These are phyloP conservation scores for Cantharellus cinnabarinus DNA, from an alignment of 768 basidiomycete genomes.

Conservation along the genomic window DNA sequence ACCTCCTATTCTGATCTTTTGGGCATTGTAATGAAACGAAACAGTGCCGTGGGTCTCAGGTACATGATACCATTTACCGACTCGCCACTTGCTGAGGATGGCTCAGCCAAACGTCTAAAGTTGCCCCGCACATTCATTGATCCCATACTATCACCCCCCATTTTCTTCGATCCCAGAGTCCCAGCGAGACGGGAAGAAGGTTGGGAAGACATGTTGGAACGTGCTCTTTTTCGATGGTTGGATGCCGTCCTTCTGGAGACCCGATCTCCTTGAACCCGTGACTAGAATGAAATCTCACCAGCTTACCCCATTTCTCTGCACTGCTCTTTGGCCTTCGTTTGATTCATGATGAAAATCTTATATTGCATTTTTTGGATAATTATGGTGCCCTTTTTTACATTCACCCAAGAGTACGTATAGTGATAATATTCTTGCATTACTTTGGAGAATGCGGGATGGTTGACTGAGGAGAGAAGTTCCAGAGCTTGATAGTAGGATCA, in stretches of 20 bases:
- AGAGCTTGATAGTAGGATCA: background rate
- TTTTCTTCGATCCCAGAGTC: constrained; percentile 50
- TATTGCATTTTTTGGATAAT: too few species aligned
- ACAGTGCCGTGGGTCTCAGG: constrained; percentile 56
- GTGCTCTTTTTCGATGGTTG: constrained; percentile 43
- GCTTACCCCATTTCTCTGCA: too few species aligned
- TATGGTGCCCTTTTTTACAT: too few species aligned
- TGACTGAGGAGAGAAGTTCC: background rate
- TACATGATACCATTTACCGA: constrained; percentile 42
- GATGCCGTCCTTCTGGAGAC: constrained; percentile 45
- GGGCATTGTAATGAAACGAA: constrained; percentile 11
- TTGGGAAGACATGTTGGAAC: constrained; percentile 66
- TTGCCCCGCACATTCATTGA: constrained; percentile 11
- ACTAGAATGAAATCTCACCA: too few species aligned
- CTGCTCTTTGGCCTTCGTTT: too few species aligned
- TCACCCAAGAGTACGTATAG: too few species aligned
- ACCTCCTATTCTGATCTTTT: background rate
- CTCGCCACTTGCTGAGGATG: constrained; percentile 13
- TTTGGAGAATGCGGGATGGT: too few species aligned
- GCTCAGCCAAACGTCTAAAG: constrained; percentile 5
- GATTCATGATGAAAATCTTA: too few species aligned
- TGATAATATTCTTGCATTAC: too few species aligned
- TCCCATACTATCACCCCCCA: constrained; percentile 25
- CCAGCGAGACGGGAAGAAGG: constrained; percentile 56
- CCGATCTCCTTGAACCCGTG: background rate